Base-by-base conservation (phyloP, 192 early-diverging fungal genomes). In the Mortierella alpina region DNA sequence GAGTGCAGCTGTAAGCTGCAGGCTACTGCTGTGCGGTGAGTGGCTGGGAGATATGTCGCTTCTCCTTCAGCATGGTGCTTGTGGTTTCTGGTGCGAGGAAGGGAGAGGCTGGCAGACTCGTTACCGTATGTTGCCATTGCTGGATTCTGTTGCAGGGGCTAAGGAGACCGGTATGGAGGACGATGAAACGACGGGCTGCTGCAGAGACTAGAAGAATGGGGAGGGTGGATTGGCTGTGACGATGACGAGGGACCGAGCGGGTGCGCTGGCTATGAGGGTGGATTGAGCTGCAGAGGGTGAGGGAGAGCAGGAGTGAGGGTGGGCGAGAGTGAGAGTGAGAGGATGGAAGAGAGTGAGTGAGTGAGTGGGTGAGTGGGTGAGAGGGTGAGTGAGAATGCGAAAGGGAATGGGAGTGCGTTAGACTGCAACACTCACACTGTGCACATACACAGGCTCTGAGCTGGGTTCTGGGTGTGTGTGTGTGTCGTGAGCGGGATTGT, bases 91-190 rank as follows among this genome's bases (percentile, higher is more conserved):
- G 31, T 3, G 31, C 1, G 1, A 31, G 3, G 31, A 31, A 31
- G 31, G 31, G 31, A 31, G 31, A 31, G 31, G 31, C 31, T 31
- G 31, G 31, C 31, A 1, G 31, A 31, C 31, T 31, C 31, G 31
- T 72, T 73, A 73, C 71, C 71, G 52, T 73, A 73, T 6, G 71
- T 55, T 51, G 63, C 63, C 71, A 73, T 73, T 44, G 44, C 48
- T 41, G 11, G 63, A 42, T n/a, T n/a, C n/a, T n/a, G n/a, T n/a
- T n/a, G n/a, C n/a, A n/a, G n/a, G n/a, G n/a, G n/a, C 9, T 63
- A 2, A 18, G 10, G n/a, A 15, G 20, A 44, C 47, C 11, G 61
- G 18, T 15, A 46, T 48, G 17, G 2, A 39, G 0, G 23, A 41
- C 12, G 12, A 22, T 17, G 23, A 60, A 41, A 41, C 47, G 41